Evolutionary conservation across 2,329 filamentous ascomycete species (phyloP).

Genomic region (Apiospora rasikravindrae): DNA sequence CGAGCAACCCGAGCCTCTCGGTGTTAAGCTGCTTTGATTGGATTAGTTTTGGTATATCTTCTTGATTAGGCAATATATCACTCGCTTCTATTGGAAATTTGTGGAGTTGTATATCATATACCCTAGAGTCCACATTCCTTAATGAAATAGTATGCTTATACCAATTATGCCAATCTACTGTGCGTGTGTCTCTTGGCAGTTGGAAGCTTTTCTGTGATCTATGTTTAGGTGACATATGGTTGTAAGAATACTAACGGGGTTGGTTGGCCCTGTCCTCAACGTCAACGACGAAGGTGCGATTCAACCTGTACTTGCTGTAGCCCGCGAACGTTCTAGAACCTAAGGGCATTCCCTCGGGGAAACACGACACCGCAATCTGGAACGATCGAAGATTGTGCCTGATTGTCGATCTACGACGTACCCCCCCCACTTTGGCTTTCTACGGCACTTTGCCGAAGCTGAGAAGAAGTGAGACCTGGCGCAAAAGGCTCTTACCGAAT

Average conservation of each 20-base stretch:
- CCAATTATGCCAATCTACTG: background rate
- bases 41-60: background rate
- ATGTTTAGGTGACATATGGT: background rate
- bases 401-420: too few species aligned
- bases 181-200: background rate
- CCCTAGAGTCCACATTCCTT: background rate
- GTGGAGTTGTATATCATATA: background rate
- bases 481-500: background rate
- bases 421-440: background rate
- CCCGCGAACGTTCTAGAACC: too few species aligned
- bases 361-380: too few species aligned
- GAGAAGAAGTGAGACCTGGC: background rate
- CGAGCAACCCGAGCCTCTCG: conserved; percentile 40
- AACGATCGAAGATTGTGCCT: too few species aligned
- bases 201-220: background rate
- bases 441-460: background rate
- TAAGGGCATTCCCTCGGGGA: too few species aligned
- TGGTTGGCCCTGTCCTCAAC: too few species aligned
- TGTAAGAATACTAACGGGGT: too few species aligned
- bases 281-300: too few species aligned
- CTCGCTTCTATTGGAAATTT: background rate
- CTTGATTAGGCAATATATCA: too few species aligned
- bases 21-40: conserved; percentile 25
- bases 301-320: too few species aligned
- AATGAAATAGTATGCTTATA: background rate